phyloP scores from a whole-genome alignment of 345 rosid genomes.

The Isatis tinctoria region DNA sequence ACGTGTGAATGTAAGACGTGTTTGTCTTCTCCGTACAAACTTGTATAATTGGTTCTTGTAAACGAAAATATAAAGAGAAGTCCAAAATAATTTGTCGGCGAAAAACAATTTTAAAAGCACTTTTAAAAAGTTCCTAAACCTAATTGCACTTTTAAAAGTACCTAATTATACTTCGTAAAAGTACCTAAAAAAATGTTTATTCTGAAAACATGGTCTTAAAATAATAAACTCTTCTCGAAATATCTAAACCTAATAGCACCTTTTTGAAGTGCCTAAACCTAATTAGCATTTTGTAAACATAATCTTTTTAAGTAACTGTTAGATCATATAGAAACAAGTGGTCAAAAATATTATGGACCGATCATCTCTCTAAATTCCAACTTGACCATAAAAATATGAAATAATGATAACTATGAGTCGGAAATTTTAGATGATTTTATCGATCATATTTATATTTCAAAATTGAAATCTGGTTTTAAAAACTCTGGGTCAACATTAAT shows the following conservation, averaged over 20 bases:
- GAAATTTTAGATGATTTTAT: too few species aligned
- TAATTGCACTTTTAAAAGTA: neutral
- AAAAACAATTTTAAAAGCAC: neutral
- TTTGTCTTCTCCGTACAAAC: too few species aligned
- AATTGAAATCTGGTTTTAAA: neutral
- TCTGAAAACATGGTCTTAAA: neutral
- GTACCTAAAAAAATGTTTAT: neutral
- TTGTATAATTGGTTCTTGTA: neutral
- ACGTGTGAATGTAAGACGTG: too few species aligned
- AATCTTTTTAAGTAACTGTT: neutral
- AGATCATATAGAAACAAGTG: neutral
- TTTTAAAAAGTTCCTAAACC: neutral
- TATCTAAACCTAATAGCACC: neutral
- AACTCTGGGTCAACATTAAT: neutral
- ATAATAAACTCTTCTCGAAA: neutral
- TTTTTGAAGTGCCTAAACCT: conserved; percentile 1
- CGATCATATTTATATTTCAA: too few species aligned
- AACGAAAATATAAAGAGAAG: neutral
- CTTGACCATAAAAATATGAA: neutral
- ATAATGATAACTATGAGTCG: neutral
- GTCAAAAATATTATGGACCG: neutral
- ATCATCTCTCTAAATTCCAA: neutral
- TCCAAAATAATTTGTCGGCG: neutral
- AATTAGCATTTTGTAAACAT: neutral
- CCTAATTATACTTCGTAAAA: neutral